Percentiles rank a stretch among this genome's conserved stretches.
phyloP scores from a whole-genome alignment of 2,329 filamentous ascomycete species.

The Diaporthe destruens region DNA sequence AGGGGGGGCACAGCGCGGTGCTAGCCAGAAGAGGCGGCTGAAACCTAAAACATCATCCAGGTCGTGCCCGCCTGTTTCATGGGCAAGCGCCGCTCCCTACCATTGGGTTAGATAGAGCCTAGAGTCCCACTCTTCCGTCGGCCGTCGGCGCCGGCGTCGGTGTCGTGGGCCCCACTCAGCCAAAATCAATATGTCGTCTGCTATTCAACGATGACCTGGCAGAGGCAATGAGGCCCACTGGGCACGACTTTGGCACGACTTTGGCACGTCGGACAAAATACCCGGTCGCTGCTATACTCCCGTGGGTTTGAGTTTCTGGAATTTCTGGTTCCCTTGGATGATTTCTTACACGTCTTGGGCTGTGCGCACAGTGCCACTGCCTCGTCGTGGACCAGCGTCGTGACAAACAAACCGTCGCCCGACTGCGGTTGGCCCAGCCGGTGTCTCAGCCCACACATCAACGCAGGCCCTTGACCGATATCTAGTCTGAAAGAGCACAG shows the following conservation, averaged over 20 bases:
- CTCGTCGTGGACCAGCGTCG: neutral
- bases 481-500: constrained; percentile 10
- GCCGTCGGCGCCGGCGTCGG: constrained; percentile 25
- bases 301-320: neutral
- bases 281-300: neutral
- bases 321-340: neutral
- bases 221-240: neutral
- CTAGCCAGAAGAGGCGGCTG: constrained; percentile 25
- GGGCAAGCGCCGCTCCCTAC: neutral
- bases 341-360: neutral
- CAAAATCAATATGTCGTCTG: neutral
- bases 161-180: neutral
- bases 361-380: neutral
- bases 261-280: neutral
- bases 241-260: neutral
- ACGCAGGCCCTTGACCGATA: constrained; percentile 14
- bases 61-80: constrained; percentile 26
- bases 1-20: neutral
- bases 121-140: neutral
- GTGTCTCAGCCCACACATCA: constrained; percentile 21
- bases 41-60: constrained; percentile 31
- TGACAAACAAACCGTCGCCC: constrained; percentile 17
- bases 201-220: neutral
- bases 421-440: constrained; percentile 11
- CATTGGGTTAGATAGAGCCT: neutral